Conservation (phyloP, 2,329 filamentous ascomycete genomes). For the Amauroascus verrucosus region DNA sequence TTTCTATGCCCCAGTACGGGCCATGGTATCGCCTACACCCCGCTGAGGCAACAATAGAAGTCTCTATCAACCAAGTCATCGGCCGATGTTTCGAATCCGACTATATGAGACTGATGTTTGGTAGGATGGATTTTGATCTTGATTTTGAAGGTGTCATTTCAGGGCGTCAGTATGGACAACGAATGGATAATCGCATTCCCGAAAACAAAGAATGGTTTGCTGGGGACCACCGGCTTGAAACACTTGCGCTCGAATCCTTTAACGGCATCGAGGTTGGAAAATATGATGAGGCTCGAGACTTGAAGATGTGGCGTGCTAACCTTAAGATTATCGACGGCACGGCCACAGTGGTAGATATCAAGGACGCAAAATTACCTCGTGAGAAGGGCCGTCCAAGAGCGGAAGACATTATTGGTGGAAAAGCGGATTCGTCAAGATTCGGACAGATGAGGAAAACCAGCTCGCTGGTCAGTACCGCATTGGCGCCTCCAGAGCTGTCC, state of each 20-base stretch:
- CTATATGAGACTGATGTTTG: constrained; percentile 40
- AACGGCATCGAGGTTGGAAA: constrained; percentile 45
- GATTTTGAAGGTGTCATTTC: constrained; percentile 40
- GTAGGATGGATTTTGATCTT: constrained; percentile 29
- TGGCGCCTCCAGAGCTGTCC: constrained; percentile 21
- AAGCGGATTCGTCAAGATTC: constrained; percentile 19
- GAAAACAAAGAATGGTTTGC: constrained; percentile 45
- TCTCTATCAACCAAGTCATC: constrained; percentile 44
- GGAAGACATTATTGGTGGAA: constrained; percentile 16
- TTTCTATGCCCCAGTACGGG: constrained; percentile 39
- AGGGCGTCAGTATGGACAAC: constrained; percentile 39
- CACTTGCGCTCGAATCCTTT: constrained; percentile 45
- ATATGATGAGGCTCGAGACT: constrained; percentile 37
- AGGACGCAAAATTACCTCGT: constrained; percentile 24
- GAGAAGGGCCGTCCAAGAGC: constrained; percentile 22
- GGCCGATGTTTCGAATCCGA: constrained; percentile 46
- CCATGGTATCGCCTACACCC: constrained; percentile 44
- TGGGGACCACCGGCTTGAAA: constrained; percentile 47
- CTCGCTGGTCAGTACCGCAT: constrained; percentile 30
- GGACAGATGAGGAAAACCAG: constrained; percentile 30
- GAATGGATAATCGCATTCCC: constrained; percentile 42
- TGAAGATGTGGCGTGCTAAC: constrained; percentile 39
- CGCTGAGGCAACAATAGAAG: constrained; percentile 31
- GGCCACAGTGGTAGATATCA: constrained; percentile 20
- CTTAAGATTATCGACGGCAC: constrained; percentile 37